Conservation (phyloP, 2,329 filamentous ascomycete genomes). For the Colletotrichum agaves region DNA sequence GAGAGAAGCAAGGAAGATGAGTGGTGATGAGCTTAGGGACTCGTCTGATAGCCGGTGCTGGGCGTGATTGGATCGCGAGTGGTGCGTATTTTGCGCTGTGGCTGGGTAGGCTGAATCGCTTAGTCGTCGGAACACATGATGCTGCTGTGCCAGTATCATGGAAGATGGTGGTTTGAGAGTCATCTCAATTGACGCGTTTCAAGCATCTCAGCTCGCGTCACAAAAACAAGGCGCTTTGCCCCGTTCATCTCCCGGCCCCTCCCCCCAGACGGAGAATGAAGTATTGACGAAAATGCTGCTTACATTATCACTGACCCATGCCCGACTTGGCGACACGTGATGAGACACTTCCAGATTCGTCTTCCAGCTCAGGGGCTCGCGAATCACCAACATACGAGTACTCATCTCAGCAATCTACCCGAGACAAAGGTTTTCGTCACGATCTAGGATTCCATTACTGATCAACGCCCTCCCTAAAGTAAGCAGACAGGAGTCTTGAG, state of each 20-base stretch:
- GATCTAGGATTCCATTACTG: not conserved
- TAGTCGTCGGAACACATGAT: too few relatives aligned
- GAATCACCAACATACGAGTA: conserved; percentile 14
- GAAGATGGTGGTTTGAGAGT: too few relatives aligned
- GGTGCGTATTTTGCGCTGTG: too few relatives aligned
- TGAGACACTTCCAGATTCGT: conserved; percentile 37
- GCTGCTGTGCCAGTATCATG: too few relatives aligned
- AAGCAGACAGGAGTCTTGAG: not conserved
- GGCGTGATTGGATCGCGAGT: too few relatives aligned
- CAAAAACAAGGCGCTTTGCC: conserved; percentile 5
- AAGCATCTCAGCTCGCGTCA: not conserved
- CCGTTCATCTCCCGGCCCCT: not conserved
- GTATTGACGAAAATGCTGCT: conserved; percentile 6
- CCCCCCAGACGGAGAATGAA: too few relatives aligned
- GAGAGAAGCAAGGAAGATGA: not conserved
- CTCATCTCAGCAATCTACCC: not conserved
- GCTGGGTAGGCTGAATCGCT: too few relatives aligned
- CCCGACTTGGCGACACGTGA: conserved; percentile 36
- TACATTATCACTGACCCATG: conserved; percentile 23
- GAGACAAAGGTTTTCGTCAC: not conserved
- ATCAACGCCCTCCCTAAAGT: not conserved
- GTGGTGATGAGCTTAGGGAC: too few relatives aligned
- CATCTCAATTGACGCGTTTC: not conserved
- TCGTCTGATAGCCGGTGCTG: too few relatives aligned
- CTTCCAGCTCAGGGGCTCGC: conserved; percentile 4